phyloP scores from a whole-genome alignment of 75 land plant genomes.

The Chamaecyparis obtusa region DNA sequence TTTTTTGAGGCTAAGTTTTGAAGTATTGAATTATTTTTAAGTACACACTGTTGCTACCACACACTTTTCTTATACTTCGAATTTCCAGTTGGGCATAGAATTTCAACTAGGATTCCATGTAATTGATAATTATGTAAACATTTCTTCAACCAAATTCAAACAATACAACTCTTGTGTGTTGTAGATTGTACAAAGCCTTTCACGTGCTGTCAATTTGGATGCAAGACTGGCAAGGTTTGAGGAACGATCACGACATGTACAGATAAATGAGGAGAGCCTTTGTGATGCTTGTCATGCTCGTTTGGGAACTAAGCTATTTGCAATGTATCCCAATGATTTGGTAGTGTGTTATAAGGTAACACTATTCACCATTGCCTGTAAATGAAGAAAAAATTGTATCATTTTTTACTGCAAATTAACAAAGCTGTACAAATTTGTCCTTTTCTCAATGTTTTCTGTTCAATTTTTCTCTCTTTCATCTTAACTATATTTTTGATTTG shows the following conservation, averaged over 20 bases:
- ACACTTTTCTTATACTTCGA: not conserved
- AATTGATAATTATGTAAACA: not conserved
- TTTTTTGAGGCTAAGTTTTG: not conserved
- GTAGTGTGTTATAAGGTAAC: slow-evolving; percentile 93
- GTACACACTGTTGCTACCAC: not conserved
- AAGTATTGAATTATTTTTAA: not conserved
- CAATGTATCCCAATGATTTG: slow-evolving; percentile 91
- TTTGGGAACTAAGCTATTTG: slow-evolving; percentile 96
- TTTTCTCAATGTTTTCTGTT: not conserved
- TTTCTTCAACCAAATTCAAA: not conserved
- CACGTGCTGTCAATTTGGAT: slow-evolving; percentile 71
- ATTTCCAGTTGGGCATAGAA: not conserved
- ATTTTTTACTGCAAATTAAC: not conserved
- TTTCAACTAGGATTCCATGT: not conserved
- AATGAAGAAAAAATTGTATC: not conserved
- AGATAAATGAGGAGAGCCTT: slow-evolving; percentile 76
- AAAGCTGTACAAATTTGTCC: not conserved
- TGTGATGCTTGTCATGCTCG: slow-evolving; percentile 91
- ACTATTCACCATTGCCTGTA: not conserved
- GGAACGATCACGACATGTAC: slow-evolving; percentile 82
- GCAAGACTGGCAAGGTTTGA: slow-evolving; percentile 79
- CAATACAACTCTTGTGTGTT: not conserved
- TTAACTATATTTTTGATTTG: not conserved
- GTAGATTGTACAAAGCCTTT: slow-evolving; percentile 78
- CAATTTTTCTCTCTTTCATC: not conserved